Evolutionary conservation across 768 basidiomycete genomes (phyloP).

Genomic region (Fomitopsis pulvina): DNA sequence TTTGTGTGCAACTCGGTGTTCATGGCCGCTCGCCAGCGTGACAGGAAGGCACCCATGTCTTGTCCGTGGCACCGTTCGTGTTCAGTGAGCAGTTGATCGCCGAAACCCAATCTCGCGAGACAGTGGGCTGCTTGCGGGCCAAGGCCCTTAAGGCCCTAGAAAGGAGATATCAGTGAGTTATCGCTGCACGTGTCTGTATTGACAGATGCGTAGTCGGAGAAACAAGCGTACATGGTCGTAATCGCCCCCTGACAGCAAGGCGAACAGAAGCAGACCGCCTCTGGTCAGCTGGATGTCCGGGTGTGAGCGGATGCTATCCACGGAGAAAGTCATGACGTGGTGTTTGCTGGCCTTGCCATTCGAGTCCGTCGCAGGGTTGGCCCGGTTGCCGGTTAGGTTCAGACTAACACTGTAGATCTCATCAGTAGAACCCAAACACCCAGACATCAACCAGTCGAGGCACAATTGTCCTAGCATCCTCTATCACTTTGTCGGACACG

Average conservation of each 20-base stretch:
- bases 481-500: too few species aligned
- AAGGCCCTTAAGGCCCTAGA: conserved; percentile 16
- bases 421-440: not conserved
- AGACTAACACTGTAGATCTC: conserved; percentile 11
- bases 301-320: conserved; percentile 17
- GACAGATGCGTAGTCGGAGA: too few species aligned
- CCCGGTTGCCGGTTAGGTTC: conserved; percentile 21
- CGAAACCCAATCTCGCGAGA: conserved; percentile 22
- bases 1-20: conserved; percentile 23
- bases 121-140: conserved; percentile 18
- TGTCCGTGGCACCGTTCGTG: conserved; percentile 8
- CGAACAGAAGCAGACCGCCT: conserved; percentile 28
- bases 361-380: conserved; percentile 18
- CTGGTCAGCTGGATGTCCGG: conserved; percentile 19
- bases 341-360: conserved; percentile 19
- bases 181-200: not conserved
- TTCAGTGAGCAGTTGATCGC: conserved; percentile 20
- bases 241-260: conserved; percentile 29
- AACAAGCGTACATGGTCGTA: conserved; percentile 23
- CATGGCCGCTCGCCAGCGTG: conserved; percentile 18
- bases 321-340: conserved; percentile 20
- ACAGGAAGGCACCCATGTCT: conserved; percentile 15
- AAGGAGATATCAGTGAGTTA: not conserved
- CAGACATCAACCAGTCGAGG: too few species aligned
- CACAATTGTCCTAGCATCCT: too few species aligned